phyloP scores from a whole-genome alignment of 1,284 basidiomycete genomes.

The Marasmius sp. region DNA sequence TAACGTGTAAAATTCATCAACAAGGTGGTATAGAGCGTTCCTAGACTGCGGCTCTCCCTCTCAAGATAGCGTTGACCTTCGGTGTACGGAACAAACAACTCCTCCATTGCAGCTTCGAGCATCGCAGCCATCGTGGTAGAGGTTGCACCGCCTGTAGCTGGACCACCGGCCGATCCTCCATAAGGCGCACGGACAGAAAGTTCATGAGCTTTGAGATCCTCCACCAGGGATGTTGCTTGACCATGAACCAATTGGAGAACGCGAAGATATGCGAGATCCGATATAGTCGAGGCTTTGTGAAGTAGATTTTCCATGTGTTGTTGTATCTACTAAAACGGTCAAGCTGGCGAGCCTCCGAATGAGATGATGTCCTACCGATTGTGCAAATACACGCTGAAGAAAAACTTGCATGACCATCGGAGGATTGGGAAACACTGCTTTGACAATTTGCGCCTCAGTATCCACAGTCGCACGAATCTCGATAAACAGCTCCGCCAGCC shows the following conservation, averaged over 20 bases:
- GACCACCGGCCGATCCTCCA: constrained; percentile 50
- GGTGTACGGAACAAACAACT: constrained; percentile 93
- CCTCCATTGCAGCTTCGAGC: constrained; percentile 94
- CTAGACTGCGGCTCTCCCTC: constrained; percentile 85
- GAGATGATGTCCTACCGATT: constrained; percentile 67
- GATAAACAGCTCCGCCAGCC: constrained; percentile 77
- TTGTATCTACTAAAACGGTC: constrained; percentile 68
- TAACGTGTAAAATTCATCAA: constrained; percentile 82
- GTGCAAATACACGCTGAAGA: constrained; percentile 95
- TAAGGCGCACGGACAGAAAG: constrained; percentile 69
- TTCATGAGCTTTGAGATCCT: constrained; percentile 93
- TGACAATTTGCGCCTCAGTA: constrained; percentile 97
- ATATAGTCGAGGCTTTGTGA: constrained; percentile 69
- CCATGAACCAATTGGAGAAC: constrained; percentile 87
- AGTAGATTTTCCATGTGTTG: constrained; percentile 90
- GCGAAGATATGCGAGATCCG: constrained; percentile 90
- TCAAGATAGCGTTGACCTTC: constrained; percentile 93
- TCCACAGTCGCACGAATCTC: constrained; percentile 92
- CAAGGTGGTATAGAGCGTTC: constrained; percentile 79
- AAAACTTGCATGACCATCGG: constrained; percentile 99
- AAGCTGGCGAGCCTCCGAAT: not conserved
- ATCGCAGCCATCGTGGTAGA: constrained; percentile 74
- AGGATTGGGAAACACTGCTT: constrained; percentile 97
- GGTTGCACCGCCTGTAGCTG: constrained; percentile 39
- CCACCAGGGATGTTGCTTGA: constrained; percentile 79